Percentiles rank a stretch among this genome's conserved stretches.
phyloP scores from a whole-genome alignment of 768 basidiomycete species.

The Hemileccinum impolitum region DNA sequence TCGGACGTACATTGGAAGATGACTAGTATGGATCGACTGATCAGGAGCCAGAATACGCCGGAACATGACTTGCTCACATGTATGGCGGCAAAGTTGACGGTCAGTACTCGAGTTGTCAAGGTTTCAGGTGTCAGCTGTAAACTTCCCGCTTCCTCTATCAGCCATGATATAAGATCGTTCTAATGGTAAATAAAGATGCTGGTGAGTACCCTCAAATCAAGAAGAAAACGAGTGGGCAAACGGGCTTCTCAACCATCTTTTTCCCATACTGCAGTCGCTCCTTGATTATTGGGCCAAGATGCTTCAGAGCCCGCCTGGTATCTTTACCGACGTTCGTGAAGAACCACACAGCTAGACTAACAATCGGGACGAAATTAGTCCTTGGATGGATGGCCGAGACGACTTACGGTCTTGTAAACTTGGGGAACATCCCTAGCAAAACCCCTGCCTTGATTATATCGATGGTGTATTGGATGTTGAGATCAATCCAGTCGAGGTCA shows the following conservation, averaged over 20 bases:
- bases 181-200: neutral
- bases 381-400: accelerated
- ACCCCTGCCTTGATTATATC: slow-evolving; percentile 19
- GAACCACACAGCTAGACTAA: slow-evolving; percentile 18
- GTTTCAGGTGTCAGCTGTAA: slow-evolving; percentile 15
- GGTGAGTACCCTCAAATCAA: neutral
- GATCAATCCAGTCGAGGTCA: slow-evolving; percentile 4
- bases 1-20: slow-evolving; percentile 7
- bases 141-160: slow-evolving; percentile 24
- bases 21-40: slow-evolving; percentile 1
- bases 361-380: neutral
- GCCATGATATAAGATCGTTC: slow-evolving; percentile 35
- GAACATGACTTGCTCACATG: slow-evolving; percentile 13
- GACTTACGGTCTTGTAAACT: slow-evolving; percentile 31
- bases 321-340: slow-evolving; percentile 3
- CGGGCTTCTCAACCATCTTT: slow-evolving; percentile 1
- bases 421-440: slow-evolving; percentile 31
- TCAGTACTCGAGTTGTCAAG: slow-evolving; percentile 17
- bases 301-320: slow-evolving; percentile 2
- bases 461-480: slow-evolving; percentile 28
- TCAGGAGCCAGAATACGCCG: neutral
- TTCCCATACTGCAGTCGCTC: slow-evolving; percentile 18
- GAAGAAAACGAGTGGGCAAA: neutral
- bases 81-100: slow-evolving; percentile 17
- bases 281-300: slow-evolving; percentile 29